Base-by-base conservation (phyloP, 2,329 filamentous ascomycete species). In the Periconia digitata region DNA sequence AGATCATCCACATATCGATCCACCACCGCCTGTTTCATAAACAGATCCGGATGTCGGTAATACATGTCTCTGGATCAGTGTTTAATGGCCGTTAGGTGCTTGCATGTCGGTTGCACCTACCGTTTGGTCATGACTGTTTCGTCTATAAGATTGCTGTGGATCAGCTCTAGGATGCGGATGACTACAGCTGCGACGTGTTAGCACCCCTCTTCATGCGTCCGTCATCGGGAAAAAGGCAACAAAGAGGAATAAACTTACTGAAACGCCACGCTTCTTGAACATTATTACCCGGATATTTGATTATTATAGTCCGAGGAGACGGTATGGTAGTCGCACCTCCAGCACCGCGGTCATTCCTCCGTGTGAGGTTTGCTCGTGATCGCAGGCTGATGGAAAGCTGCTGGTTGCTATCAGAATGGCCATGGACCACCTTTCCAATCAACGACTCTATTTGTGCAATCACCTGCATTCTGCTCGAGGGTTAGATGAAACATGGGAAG, bases 1-100 rank as follows among this genome's bases (percentile, higher is more conserved):
- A 95, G 72, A 53, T 89, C 85, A 59, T 94, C 87, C 0, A 94
- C 81, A 39, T 89, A 82, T 23, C 78, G 77, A 64, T 94, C 85
- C 0, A 94, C 87, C 13, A 83, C 76, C 15, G 70, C 64, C 65
- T 94, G 90, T 42, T 77, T 84, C 17, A 79, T 77, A 61, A 94
- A 95, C 0, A 95, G 74, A 8, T 84, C 79, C 4, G 85, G 83
- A 56, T 91, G 80, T 58, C 89, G 84, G 64, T 95, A 95, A 67
- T 86, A 95, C 3, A 95, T 84, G 60, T 89, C 88, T 52, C 89
- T 92, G 44, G 12, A n/a, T 62, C 17, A 66, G 52, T 18, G 18
- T 22, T n/a, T 32, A 32, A 32, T 10, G 27, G 27, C 27, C 3
- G 27, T 15, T 32, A 15, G n/a, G 8, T 32, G 27, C 12, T 15